Evolutionary conservation across 768 basidiomycete genomes (phyloP).

Genomic region (Auricularia sp.): DNA sequence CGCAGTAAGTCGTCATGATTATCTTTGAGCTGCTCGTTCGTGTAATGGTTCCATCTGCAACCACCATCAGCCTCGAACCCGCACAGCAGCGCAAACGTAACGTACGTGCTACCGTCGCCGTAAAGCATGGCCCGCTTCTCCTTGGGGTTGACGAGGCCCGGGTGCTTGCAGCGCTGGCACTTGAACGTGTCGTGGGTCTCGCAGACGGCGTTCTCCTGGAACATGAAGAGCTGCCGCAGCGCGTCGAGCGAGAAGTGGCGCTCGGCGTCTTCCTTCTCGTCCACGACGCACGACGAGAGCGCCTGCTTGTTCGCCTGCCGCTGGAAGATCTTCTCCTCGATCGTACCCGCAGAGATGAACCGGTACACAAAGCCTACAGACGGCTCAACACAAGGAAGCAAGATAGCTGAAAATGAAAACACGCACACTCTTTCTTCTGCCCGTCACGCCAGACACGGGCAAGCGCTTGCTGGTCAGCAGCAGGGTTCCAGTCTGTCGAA

Average conservation of each 20-base stretch:
- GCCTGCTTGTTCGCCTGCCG: slow-evolving; percentile 94
- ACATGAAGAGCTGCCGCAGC: slow-evolving; percentile 82
- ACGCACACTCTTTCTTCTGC: slow-evolving; percentile 96
- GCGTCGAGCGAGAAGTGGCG: slow-evolving; percentile 89
- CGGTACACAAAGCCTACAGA: slow-evolving; percentile 99
- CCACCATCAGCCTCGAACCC: slow-evolving; percentile 2
- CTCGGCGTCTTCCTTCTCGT: slow-evolving; percentile 91
- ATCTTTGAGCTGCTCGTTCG: slow-evolving; percentile 74
- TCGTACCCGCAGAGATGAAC: slow-evolving; percentile 93
- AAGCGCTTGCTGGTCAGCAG: slow-evolving; percentile 94
- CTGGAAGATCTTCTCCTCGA: slow-evolving; percentile 99
- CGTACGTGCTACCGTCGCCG: slow-evolving; percentile 95
- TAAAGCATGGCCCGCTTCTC: slow-evolving; percentile 85
- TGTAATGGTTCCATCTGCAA: slow-evolving; percentile 93
- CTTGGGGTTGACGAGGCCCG: slow-evolving; percentile 57
- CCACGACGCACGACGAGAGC: slow-evolving; percentile 94
- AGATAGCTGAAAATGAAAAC: background rate
- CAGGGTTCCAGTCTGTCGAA: slow-evolving; percentile 89
- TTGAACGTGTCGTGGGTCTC: slow-evolving; percentile 99
- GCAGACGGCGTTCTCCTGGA: slow-evolving; percentile 76
- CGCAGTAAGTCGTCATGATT: slow-evolving; percentile 94
- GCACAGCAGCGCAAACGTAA: background rate
- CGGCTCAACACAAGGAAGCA: background rate
- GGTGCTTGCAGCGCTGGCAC: slow-evolving; percentile 77
- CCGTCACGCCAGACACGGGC: slow-evolving; percentile 99